phyloP scores from a whole-genome alignment of 163 green algal species.

The Chlamydomonas reinhardtii region DNA sequence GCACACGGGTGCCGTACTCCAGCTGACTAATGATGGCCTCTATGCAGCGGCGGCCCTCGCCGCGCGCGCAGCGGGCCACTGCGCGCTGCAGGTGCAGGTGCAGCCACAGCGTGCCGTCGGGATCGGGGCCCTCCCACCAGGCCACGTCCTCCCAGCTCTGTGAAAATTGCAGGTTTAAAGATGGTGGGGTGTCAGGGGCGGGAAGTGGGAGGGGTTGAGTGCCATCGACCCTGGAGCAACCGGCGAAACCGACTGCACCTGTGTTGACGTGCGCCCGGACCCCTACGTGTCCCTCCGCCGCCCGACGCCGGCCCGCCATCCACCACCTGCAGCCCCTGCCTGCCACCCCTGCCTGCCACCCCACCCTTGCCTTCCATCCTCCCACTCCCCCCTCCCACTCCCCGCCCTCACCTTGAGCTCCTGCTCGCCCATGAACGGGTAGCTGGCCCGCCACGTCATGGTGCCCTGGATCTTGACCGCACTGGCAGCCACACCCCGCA shows the following conservation, averaged over 20 bases:
- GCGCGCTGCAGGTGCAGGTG: constrained; percentile 30
- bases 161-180: neutral
- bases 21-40: constrained; percentile 18
- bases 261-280: no score
- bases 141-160: constrained; percentile 5
- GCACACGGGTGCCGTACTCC: constrained; percentile 20
- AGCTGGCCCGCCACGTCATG: constrained; percentile 2
- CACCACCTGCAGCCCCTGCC: no score
- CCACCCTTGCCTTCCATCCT: no score
- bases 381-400: no score
- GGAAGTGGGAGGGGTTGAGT: no score
- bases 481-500: constrained; percentile 9
- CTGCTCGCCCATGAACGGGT: neutral
- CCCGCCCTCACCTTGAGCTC: constrained; percentile 23
- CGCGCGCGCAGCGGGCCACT: constrained; percentile 1
- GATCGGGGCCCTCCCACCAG: constrained; percentile 35
- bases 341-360: no score
- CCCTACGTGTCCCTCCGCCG: no score
- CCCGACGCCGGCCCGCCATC: no score
- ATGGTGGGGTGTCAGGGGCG: no score
- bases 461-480: neutral
- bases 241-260: no score
- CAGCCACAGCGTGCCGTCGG: constrained; percentile 37
- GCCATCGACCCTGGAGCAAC: no score
- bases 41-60: neutral